phyloP scores from a whole-genome alignment of 1,139 yeast genomes.

The Candida frijolesensis region DNA sequence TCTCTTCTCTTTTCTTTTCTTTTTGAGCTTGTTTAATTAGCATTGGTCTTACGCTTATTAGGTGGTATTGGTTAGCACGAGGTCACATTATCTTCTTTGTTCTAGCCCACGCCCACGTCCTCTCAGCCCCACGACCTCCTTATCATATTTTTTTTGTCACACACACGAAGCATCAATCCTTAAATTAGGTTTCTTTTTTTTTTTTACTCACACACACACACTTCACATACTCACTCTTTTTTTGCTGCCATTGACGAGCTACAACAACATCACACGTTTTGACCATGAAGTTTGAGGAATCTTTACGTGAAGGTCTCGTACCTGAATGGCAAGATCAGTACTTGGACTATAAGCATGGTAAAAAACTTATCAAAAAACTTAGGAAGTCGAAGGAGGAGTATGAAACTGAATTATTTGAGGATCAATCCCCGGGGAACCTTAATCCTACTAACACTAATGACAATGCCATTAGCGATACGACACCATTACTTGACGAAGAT shows the following conservation, averaged over 20 bases:
- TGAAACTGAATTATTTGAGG: slow-evolving; percentile 9
- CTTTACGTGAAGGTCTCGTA: slow-evolving; percentile 59
- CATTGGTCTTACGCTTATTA: background rate
- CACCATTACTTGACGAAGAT: slow-evolving; percentile 28
- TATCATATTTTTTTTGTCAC: background rate
- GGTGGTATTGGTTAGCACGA: background rate
- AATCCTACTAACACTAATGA: slow-evolving; percentile 5
- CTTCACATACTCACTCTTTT: too few relatives aligned
- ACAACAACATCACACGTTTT: background rate
- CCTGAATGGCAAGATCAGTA: slow-evolving; percentile 91
- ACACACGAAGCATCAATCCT: too few relatives aligned
- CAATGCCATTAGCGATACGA: slow-evolving; percentile 24
- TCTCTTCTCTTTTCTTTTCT: background rate
- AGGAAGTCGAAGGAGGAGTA: slow-evolving; percentile 14
- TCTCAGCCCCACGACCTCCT: background rate
- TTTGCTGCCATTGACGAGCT: background rate
- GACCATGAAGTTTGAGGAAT: slow-evolving; percentile 64
- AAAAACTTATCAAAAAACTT: slow-evolving; percentile 35
- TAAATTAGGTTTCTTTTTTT: too few relatives aligned
- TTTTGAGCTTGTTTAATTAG: background rate
- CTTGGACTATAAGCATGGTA: slow-evolving; percentile 66
- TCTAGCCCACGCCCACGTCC: background rate
- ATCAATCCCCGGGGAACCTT: background rate
- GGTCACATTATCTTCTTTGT: background rate
- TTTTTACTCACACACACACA: background rate